Conservation (phyloP, 2,329 filamentous ascomycete species). For the Plectosphaerella cucumerina region DNA sequence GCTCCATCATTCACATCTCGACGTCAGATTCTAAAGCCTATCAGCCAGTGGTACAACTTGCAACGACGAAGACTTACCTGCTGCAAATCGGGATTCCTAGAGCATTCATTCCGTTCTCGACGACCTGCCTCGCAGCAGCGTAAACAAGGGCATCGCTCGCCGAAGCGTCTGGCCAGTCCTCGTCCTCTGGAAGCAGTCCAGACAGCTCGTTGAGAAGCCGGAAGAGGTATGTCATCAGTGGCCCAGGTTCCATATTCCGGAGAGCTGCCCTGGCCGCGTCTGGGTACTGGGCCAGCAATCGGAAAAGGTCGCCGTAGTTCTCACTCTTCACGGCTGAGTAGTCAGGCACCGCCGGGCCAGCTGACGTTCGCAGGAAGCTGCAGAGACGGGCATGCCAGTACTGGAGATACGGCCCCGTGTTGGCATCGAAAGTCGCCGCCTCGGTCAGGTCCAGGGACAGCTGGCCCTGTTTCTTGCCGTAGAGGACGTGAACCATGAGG, state of each 20-base stretch:
- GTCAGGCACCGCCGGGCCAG: slow-evolving; percentile 56
- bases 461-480: slow-evolving; percentile 76
- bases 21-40: no score
- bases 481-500: slow-evolving; percentile 99
- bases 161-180: slow-evolving; percentile 68
- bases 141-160: slow-evolving; percentile 74
- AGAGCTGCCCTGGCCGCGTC: slow-evolving; percentile 81
- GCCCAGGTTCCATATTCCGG: slow-evolving; percentile 74
- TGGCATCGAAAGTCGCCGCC: slow-evolving; percentile 57
- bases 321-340: slow-evolving; percentile 64
- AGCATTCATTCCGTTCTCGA: slow-evolving; percentile 79
- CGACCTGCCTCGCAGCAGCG: slow-evolving; percentile 67
- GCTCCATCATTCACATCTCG: no score
- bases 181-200: slow-evolving; percentile 73
- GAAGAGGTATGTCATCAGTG: slow-evolving; percentile 62
- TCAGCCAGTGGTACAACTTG: no score
- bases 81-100: slow-evolving; percentile 76
- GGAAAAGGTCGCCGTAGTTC: slow-evolving; percentile 69
- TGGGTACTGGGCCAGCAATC: slow-evolving; percentile 78
- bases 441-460: slow-evolving; percentile 64
- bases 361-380: slow-evolving; percentile 56
- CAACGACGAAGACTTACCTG: slow-evolving; percentile 6
- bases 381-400: slow-evolving; percentile 73
- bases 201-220: slow-evolving; percentile 80
- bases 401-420: slow-evolving; percentile 81